Conservation (phyloP, 2,329 filamentous ascomycete species). For the Colletotrichum magnum region DNA sequence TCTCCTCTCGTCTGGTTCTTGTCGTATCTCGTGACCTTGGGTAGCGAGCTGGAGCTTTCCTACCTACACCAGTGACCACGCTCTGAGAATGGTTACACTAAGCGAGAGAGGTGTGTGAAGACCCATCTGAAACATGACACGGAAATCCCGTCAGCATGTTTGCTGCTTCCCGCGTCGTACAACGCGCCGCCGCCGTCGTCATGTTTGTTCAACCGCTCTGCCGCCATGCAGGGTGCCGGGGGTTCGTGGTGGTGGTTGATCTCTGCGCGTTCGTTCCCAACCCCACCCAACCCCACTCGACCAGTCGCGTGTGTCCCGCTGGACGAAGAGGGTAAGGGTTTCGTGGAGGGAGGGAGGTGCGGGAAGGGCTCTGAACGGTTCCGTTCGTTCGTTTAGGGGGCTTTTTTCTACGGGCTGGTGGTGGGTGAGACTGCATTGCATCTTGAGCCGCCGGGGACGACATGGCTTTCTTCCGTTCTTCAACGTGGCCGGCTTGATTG, state of each 20-base stretch:
- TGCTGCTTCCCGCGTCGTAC: not conserved
- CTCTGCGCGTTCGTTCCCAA: no score
- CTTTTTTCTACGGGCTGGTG: not conserved
- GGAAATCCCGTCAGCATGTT: not conserved
- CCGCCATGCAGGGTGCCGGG: slow-evolving; percentile 4
- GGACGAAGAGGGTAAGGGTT: slow-evolving; percentile 19
- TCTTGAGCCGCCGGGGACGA: not conserved
- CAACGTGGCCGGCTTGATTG: no score
- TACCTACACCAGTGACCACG: no score
- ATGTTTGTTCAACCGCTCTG: slow-evolving; percentile 15
- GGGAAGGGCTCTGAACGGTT: slow-evolving; percentile 12
- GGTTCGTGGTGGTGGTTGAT: no score
- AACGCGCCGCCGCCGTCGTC: not conserved
- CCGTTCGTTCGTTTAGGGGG: no score
- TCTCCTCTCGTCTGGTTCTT: no score
- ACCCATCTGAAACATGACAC: not conserved
- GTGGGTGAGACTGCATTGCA: not conserved
- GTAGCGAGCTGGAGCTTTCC: no score
- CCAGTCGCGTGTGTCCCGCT: slow-evolving; percentile 11
- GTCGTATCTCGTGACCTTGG: no score
- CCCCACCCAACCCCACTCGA: not conserved
- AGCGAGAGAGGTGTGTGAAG: no score
- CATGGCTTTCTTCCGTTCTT: no score
- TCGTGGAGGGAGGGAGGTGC: not conserved
- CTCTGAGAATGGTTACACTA: no score